Conservation (phyloP, 345 rosid genomes). For the Heritiera fomes region DNA sequence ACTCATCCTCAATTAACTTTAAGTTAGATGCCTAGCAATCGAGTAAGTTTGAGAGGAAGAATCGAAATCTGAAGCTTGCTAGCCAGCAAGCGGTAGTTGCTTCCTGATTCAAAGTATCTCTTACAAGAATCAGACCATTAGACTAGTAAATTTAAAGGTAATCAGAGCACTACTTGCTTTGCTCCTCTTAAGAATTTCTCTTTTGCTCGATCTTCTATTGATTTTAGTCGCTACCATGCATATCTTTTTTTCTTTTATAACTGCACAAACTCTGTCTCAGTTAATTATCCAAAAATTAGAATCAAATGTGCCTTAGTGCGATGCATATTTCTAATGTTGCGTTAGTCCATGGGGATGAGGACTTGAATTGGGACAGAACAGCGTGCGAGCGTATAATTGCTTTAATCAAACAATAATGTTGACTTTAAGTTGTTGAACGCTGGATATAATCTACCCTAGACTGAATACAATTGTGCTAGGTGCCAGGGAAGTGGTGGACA, state of each 20-base stretch:
- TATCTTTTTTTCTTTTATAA: conserved; percentile 28
- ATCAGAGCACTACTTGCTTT: not conserved
- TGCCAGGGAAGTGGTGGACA: no score
- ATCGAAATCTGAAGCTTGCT: not conserved
- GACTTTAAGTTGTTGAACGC: not conserved
- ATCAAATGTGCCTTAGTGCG: not conserved
- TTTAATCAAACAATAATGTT: not conserved
- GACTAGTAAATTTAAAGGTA: no score
- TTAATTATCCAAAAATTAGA: conserved; percentile 10
- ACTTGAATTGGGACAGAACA: not conserved
- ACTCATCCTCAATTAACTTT: no score
- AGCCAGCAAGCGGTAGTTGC: not conserved
- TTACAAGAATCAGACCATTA: no score
- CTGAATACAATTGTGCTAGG: no score
- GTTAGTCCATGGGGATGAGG: conserved; percentile 10
- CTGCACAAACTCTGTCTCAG: conserved; percentile 19
- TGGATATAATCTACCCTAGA: no score
- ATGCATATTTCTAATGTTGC: no score
- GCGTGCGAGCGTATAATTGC: not conserved
- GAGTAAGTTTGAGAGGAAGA: not conserved
- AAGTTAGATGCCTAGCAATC: no score
- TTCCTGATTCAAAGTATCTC: not conserved
- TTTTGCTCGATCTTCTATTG: not conserved
- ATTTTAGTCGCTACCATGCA: conserved; percentile 29
- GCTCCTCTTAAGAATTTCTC: not conserved